Percentiles rank a stretch among this genome's conserved stretches.
These are phyloP conservation scores for Blastobotrys capitulatus DNA, from an alignment of 1,139 yeast genomes.

Conservation along the genomic window DNA sequence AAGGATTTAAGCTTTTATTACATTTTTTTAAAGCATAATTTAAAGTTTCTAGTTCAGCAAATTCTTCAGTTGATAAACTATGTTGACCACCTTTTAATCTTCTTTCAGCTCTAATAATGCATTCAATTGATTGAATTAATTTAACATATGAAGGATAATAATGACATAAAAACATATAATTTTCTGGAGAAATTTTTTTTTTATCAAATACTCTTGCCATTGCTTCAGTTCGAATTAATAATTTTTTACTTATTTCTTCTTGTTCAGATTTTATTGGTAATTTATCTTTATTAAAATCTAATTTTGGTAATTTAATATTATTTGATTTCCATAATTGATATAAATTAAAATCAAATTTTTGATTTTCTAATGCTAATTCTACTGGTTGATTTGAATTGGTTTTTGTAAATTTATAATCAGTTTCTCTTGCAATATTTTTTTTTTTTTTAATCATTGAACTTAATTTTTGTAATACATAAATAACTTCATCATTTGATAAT, in stretches of 20 bases:
- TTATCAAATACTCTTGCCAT: background rate
- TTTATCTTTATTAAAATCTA: background rate
- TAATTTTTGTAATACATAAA: background rate
- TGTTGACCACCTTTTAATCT: slow-evolving; percentile 6
- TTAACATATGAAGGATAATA: background rate
- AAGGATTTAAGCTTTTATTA: slow-evolving; percentile 4
- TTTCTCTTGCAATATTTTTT: background rate
- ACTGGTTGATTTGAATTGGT: background rate
- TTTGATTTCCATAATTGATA: background rate
- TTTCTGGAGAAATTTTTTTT: background rate
- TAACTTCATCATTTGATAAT: background rate
- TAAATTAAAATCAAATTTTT: background rate
- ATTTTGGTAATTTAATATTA: background rate
- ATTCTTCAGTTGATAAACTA: background rate
- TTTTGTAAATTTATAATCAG: slow-evolving; percentile 1
- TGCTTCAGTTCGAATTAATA: slow-evolving; percentile 3
- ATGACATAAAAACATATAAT: background rate
- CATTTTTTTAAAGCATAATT: background rate
- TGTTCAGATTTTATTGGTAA: background rate
- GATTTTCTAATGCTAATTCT: slow-evolving; percentile 2
- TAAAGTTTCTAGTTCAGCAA: slow-evolving; percentile 7
- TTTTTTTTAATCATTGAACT: background rate
- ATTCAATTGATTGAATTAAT: slow-evolving; percentile 3
- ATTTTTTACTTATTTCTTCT: background rate
- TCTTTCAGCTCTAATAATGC: slow-evolving; percentile 3